Evolutionary conservation across 129 eudicot species (phyloP), one percentile per base, ranked within the genome.

Genomic region (Flaveria trinervia): DNA sequence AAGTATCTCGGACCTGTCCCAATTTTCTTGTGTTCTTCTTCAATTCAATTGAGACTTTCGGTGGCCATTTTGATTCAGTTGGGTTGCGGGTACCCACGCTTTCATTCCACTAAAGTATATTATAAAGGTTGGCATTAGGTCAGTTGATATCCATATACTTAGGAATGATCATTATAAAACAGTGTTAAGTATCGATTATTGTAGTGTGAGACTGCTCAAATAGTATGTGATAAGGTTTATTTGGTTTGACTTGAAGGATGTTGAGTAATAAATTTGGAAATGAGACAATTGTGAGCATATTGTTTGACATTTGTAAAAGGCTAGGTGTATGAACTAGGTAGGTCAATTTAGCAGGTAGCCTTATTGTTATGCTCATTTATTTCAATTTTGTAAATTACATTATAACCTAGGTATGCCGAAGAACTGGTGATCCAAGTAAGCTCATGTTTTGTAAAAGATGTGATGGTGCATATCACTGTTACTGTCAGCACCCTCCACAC

Each of bases 401-500:
- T 65, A 67, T 65, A 18, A 73, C 26, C 50, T 80, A 92, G 98
- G 94, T 86, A 48, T 92, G 96, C 83, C 88, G 93, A 36, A 90
- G 90, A 73, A 84, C 92, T 30, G 98, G 96, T 65, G 98, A 92
- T 85, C 98, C 93, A 70, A 90, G 68, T 77, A 92, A 88, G 78
- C 92, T 92, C 55, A 92, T 88, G 87, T 92, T 90, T 80, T 94
- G 98, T 89, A 91, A 86, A 84, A 89, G 98, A 85, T 94, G 98
- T 80, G 98, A 94, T 84, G 98, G 91, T 67, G 98, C 98, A 23
- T 85, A 85, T 85, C 98, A 94, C 72, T 94, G 98, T 80, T 94
- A 94, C 79, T 94, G 98, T 79, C 97, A 89, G 90, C 98, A 94
- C 54, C 98, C 98, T 68, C 98, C 98, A 46, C 98, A 94, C 78